Evolutionary conservation across 2,329 filamentous ascomycete genomes (phyloP), one percentile per base, ranked within the genome.

Genomic region (Neoarthrinium moseri): DNA sequence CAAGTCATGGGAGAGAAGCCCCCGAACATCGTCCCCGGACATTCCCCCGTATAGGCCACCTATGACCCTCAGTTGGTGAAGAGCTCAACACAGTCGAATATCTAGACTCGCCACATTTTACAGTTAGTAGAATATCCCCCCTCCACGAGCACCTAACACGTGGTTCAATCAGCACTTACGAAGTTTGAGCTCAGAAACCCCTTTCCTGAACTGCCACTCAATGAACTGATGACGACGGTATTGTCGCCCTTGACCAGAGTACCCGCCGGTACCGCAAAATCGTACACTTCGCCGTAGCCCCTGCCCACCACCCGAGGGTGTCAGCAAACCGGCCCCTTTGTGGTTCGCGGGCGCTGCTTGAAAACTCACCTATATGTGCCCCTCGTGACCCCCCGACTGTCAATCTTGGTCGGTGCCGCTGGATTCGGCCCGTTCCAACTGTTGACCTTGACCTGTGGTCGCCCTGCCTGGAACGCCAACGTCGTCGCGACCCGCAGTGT

Each of bases 401-500:
- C 75, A 39, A 87, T 80, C 64, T 84, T 83, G 8, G 69, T 73
- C 1, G 83, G 83, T 0, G 80, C 78, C 3, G 69, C 59, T 1
- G 79, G 80, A 0, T 69, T 67, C 0, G 70, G 49, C 1, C 70
- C 72, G 8, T 60, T 69, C 62, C 73, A 84, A 29, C 66, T 68
- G 55, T 86, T 85, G 39, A 86, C 70, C n/a, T 63, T 71, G 10
- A 74, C 74, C 32, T 73, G 69, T 1, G 83, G 83, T 10, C 83
- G 71, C 5, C 71, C 80, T 18, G 82, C 77, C 0, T 77, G 75
- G 51, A 84, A 86, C 2, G 77, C 71, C 18, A 87, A 68, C 0
- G 83, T 87, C 0, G 83, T 87, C 5, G 80, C 82, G 48, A 87
- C 77, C 34, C 82, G 74, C 21, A 87, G 72, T 1, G 81, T 86